Base-by-base conservation (phyloP, 83 land plant genomes). In the Larix sibirica region DNA sequence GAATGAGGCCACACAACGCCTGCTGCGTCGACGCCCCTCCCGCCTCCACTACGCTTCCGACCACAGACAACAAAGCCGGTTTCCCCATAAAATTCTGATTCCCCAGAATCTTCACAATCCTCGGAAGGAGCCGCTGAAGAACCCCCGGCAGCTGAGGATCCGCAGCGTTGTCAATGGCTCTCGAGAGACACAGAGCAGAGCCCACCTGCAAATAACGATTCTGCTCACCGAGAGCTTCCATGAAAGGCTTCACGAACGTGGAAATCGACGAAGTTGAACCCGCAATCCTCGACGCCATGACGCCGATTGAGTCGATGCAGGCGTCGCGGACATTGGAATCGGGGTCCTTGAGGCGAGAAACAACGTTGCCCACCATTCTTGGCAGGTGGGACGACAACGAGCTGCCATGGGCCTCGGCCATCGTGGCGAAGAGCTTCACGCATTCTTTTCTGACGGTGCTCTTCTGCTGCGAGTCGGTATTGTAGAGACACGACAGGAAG, bases 271-370 rank as follows among this genome's bases (percentile, higher is more conserved):
- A 81, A 47, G 18, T 62, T 18, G 85, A 83, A 16, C 16, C 2
- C 26, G 77, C 31, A 9, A 90, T 69, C 62, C 26, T 62, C 21
- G 83, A 33, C 33, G 88, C 83, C 84, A 88, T 78, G 58, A 81
- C 80, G 3, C 84, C 26, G 4, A 83, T 79, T 4, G 90, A 83
- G 54, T 89, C 89, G 40, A 88, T 87, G 59, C 92, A 89, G 40
- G 94, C 93, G 63, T 88, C 76, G 17, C 96, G 88, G 75, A 90
- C 90, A 74, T 92, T 80, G 71, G 93, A 84, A 79, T 94, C 95
- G 61, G 95, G 80, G 69, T 94, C 96, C 23, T 88, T 86, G 64
- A 94, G 89, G 4, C 95, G 91, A 71, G 90, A 87, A 42, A 87
- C 66, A 82, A 91, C 87, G 80, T 78, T 71, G 67, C 84, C 76